Evolutionary conservation across 1,139 yeast genomes (phyloP).

Genomic region (Sugiyamaella sp.): DNA sequence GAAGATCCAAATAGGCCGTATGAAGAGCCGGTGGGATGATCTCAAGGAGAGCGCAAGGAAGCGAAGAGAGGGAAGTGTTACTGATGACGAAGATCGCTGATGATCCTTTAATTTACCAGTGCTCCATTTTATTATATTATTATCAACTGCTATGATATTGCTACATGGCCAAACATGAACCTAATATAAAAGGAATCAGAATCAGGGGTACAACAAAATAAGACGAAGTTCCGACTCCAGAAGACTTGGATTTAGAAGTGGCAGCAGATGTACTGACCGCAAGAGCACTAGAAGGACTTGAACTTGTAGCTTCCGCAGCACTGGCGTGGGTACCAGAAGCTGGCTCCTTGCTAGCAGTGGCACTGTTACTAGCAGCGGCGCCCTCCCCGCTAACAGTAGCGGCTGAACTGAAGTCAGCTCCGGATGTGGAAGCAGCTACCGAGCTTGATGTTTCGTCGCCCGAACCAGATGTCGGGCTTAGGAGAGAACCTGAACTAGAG

Average conservation of each 20-base stretch:
- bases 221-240: not conserved
- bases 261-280: not conserved
- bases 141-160: not conserved
- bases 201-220: not conserved
- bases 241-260: not conserved
- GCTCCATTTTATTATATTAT: not conserved
- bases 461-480: no score
- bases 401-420: no score
- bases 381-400: no score
- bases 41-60: conserved; percentile 44
- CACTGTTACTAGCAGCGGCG: no score
- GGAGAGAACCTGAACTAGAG: no score
- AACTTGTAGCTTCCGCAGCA: not conserved
- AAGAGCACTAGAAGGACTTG: no score
- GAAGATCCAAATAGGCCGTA: conserved; percentile 41
- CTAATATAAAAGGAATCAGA: not conserved
- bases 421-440: no score
- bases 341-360: not conserved
- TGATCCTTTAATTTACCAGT: not conserved
- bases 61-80: conserved; percentile 31
- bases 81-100: conserved; percentile 11
- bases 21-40: conserved; percentile 45
- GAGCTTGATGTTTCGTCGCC: no score
- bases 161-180: not conserved
- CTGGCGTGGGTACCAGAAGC: not conserved